These are phyloP conservation scores for Lactarius akahatsu DNA, from an alignment of 768 basidiomycete species.

Conservation along the genomic window DNA sequence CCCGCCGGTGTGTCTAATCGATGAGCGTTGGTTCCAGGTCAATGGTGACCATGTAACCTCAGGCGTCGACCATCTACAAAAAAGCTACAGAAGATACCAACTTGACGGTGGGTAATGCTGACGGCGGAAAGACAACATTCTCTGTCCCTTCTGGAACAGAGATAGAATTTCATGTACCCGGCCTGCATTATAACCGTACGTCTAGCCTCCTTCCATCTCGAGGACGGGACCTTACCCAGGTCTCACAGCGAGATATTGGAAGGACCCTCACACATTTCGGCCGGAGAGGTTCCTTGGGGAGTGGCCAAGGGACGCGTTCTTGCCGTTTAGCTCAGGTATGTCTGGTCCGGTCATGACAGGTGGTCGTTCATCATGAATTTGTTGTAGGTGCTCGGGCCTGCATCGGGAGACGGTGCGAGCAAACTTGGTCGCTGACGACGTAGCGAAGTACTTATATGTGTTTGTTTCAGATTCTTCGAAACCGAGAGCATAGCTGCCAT, in stretches of 20 bases:
- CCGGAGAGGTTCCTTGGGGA: slow-evolving; percentile 38
- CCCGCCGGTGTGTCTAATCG: slow-evolving; percentile 12
- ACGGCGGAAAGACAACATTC: slow-evolving; percentile 42
- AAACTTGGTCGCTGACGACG: not conserved
- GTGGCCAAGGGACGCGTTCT: slow-evolving; percentile 37
- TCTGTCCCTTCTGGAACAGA: slow-evolving; percentile 45
- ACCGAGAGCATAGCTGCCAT: slow-evolving; percentile 48
- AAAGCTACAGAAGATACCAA: slow-evolving; percentile 46
- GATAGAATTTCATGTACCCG: slow-evolving; percentile 41
- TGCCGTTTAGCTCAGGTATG: slow-evolving; percentile 35
- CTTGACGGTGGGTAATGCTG: slow-evolving; percentile 36
- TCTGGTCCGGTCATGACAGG: not conserved
- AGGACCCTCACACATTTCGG: slow-evolving; percentile 49
- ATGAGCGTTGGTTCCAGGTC: not conserved
- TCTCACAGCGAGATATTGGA: slow-evolving; percentile 52
- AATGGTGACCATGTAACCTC: slow-evolving; percentile 29
- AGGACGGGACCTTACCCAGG: not conserved
- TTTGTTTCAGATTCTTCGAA: slow-evolving; percentile 44
- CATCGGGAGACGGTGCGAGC: slow-evolving; percentile 27
- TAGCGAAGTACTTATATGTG: not conserved
- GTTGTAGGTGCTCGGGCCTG: slow-evolving; percentile 29
- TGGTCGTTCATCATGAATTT: not conserved
- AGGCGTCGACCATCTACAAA: slow-evolving; percentile 49
- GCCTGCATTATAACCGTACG: slow-evolving; percentile 52
- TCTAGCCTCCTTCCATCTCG: not conserved